phyloP scores from a whole-genome alignment of 129 eudicot species.

The Centaurea solstitialis region DNA sequence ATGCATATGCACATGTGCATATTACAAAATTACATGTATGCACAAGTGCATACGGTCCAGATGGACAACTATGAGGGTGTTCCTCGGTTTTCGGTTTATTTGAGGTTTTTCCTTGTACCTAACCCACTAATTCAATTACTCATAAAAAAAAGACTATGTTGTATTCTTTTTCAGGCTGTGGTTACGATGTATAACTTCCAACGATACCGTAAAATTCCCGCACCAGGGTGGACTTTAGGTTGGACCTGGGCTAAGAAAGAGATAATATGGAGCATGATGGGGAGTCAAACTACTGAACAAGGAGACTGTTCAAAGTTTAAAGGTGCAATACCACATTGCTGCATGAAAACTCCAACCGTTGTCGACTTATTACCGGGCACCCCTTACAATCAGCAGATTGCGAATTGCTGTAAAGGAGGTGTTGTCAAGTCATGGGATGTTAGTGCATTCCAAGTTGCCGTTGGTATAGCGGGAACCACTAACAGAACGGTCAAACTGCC shows the following conservation, averaged over 20 bases:
- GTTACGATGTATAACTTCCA: constrained; percentile 92
- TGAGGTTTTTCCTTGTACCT: too few relatives aligned
- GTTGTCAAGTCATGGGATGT: constrained; percentile 89
- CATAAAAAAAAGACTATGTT: too few relatives aligned
- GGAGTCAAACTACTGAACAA: constrained; percentile 85
- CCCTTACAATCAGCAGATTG: constrained; percentile 88
- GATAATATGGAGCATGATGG: constrained; percentile 90
- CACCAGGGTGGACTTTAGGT: constrained; percentile 93
- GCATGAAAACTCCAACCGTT: constrained; percentile 73
- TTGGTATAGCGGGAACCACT: constrained; percentile 90
- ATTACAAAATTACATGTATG: too few relatives aligned
- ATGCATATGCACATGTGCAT: too few relatives aligned
- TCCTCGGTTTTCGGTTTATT: too few relatives aligned
- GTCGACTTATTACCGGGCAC: constrained; percentile 90
- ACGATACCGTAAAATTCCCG: constrained; percentile 77
- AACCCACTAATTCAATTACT: background rate
- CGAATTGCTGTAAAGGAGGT: constrained; percentile 93
- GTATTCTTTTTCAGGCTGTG: constrained; percentile 53
- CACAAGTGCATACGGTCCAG: too few relatives aligned
- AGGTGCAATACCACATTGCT: constrained; percentile 80
- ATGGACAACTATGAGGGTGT: too few relatives aligned
- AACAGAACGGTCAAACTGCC: constrained; percentile 84
- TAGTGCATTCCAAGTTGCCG: constrained; percentile 82
- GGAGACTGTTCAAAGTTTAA: constrained; percentile 90
- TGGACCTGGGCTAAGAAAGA: constrained; percentile 99